Evolutionary conservation across 257 asterid species (phyloP).

Genomic region (Plectranthus barbatus): DNA sequence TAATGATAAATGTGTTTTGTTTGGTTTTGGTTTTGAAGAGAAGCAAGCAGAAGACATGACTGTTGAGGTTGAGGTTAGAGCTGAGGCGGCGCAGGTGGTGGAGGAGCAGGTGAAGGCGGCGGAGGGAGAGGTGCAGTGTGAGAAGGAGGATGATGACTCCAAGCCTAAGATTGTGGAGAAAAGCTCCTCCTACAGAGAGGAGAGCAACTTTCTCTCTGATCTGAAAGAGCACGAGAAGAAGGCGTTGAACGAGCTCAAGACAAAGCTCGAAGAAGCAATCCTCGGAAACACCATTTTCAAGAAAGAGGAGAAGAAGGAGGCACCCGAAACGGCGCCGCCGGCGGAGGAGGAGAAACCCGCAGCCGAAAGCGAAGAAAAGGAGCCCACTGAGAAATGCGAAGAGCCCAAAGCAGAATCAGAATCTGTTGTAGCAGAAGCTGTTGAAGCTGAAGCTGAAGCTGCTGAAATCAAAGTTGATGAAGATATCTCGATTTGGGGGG

Average conservation of each 20-base stretch:
- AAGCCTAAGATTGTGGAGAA: slow-evolving; percentile 40
- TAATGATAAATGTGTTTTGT: not conserved
- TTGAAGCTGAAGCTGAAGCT: not conserved
- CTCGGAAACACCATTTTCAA: slow-evolving; percentile 42
- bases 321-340: not conserved
- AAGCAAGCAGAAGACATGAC: slow-evolving; percentile 33
- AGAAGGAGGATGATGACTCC: slow-evolving; percentile 28
- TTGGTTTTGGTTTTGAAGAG: slow-evolving; percentile 1
- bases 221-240: slow-evolving; percentile 59
- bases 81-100: slow-evolving; percentile 34
- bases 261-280: slow-evolving; percentile 63
- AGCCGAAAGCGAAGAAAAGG: not conserved
- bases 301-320: slow-evolving; percentile 18
- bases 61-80: slow-evolving; percentile 33
- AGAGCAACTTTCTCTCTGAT: slow-evolving; percentile 61
- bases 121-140: slow-evolving; percentile 29
- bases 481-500: slow-evolving; percentile 64
- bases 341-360: slow-evolving; percentile 1
- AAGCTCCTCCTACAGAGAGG: slow-evolving; percentile 73
- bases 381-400: slow-evolving; percentile 5
- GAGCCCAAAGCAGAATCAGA: slow-evolving; percentile 2
- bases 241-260: slow-evolving; percentile 50
- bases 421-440: slow-evolving; percentile 4
- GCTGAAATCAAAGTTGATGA: slow-evolving; percentile 15
- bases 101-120: slow-evolving; percentile 28